Evolutionary conservation across 805 yeast genomes (phyloP), one percentile per base, ranked within the genome.

Genomic region (Kodamaea neixiangensis): DNA sequence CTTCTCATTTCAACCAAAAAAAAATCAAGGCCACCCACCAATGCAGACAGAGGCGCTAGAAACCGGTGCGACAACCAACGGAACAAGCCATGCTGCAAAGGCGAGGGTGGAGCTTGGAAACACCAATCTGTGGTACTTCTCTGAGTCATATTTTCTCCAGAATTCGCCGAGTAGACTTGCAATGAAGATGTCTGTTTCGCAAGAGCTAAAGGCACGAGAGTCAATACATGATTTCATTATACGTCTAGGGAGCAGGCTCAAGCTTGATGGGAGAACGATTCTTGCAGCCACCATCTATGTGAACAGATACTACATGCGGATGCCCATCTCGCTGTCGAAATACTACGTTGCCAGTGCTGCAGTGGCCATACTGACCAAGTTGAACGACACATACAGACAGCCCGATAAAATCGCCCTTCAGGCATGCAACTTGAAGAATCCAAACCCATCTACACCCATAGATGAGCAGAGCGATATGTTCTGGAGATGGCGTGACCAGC

Each of bases 401-500:
- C 77, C 78, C 3, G 78, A 73, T 50, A 72, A 68, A 56, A 69
- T 74, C 7, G 77, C 78, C 7, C 54, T 73, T 55, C 57, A 65
- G 3, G 76, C 71, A 5, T 69, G 76, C 49, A 61, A 53, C 31
- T 44, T 72, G 40, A 70, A 71, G 51, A 71, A 66, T 54, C 69
- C 75, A 4, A 50, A 58, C 33, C 58, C 58, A 1, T 29, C 49
- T n/a, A 56, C 57, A 38, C 53, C 57, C 17, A 59, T 74, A 1
- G 76, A 73, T 45, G 76, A 73, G 54, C 76, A 72, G 33, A 68
- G 70, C 50, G 69, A 68, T 17, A 50, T 66, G 46, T 74, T 72
- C 57, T 74, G 79, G 79, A 64, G 64, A 40, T 74, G 78, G 78
- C 49, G 77, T 29, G 79, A 74, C 58, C 78, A 74, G 58, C 59